Evolutionary conservation across 768 basidiomycete species (phyloP), one percentile per base, ranked within the genome.

Genomic region (Xerocomus spinulosus): DNA sequence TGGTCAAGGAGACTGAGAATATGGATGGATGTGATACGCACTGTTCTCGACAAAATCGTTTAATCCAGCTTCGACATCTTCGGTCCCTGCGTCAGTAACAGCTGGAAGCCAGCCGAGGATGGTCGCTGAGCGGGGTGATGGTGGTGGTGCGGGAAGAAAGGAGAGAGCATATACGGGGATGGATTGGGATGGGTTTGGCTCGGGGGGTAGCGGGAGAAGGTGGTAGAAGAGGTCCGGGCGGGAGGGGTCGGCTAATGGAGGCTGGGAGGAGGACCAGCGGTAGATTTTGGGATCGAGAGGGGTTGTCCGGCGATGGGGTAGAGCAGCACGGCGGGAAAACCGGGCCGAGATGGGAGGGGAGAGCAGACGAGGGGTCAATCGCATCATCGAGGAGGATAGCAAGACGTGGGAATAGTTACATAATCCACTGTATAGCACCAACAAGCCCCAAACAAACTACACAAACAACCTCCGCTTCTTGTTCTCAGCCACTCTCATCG

Each of bases 71-170:
- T 77, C 75, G 17, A 57, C 63, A 30, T 63, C 66, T 25, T 67
- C 63, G 18, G 60, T 59, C 3, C 50, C 61, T 5, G 50, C 54
- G 1, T 57, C 54, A 23, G 62, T 60, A 9, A 63, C 44, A 7
- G 83, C 85, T 13, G 85, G 85, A 7, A 90, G 65, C 82, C 82
- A 87, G 3, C 87, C 87, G 18, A 89, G 68, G 9, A 89, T 65
- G 5, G 78, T 73, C 23, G 68, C 62, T 8, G 83, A 82, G 18
- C 74, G 70, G 3, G 69, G 53, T 1, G 62, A 60, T 2, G 71
- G 62, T 0, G 82, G 81, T 9, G 73, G 67, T 17, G 65, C 53
- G 1, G 73, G 46, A 8, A 84, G 69, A 48, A 88, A 87, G 1
- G 85, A 86, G 2, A 90, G 57, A 0, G 84, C 85, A 57, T 79